Base-by-base conservation (phyloP, 73 alveolate genomes). In the Blepharisma japonicum region DNA sequence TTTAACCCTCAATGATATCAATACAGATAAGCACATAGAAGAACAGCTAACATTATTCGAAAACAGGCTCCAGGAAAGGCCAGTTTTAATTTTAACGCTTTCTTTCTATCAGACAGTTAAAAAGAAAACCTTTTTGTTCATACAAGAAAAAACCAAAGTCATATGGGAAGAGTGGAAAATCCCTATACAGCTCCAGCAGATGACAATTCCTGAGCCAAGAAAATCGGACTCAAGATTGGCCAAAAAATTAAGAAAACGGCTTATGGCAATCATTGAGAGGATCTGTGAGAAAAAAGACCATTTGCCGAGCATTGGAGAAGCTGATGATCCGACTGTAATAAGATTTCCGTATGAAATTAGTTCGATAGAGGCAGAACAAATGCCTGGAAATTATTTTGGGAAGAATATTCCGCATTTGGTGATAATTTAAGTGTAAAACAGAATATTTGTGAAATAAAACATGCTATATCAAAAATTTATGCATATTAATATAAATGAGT, bases 271-370 rank as follows among this genome's bases (percentile, higher is more conserved):
- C 21, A 18, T 51, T 4, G 66, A 51, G 21, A 51, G 66, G 66
- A 51, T 51, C 66, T 51, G 66, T 18, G n/a, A 14, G n/a, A 51
- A 51, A 51, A 51, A 51, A 51, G 66, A 51, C n/a, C 66, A 51
- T 51, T 51, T 51, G 66, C 66, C 66, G 66, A 51, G 21, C 21
- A 51, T 51, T 11, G 66, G 66, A 0, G 66, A 51, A 18, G 27
- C 66, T 51, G 66, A 51, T 4, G 27, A 51, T 51, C 66, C 66
- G 2, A 18, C n/a, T 51, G 21, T 51, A 1, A 51, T 51, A 1
- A 51, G 66, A 18, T 51, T 51, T 51, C 66, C 66, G 21, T 51
- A 14, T 51, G 66, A 51, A 18, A 51, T 51, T 51, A 32, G 42
- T 3, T 32, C 42, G 42, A 32, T 32, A 32, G 42, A 32, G 3